Conservation (phyloP, 306 rosid species). For the Cucurbita maxima region DNA sequence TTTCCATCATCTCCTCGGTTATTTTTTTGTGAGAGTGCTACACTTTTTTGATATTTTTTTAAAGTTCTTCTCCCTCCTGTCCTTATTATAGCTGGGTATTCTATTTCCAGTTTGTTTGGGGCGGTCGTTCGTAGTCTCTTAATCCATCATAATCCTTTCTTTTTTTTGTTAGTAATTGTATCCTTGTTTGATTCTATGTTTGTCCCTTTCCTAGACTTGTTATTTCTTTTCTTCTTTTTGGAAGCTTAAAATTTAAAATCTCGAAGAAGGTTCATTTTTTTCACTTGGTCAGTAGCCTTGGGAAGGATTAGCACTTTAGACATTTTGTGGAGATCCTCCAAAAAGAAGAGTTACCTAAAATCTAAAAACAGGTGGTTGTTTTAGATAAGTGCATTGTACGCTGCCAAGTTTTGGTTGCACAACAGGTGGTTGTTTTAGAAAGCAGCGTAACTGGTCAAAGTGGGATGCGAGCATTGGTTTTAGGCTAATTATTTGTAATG, state of each 20-base stretch:
- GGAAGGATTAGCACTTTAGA: neutral
- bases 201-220: neutral
- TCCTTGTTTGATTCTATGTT: neutral
- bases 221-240: neutral
- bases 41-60: neutral
- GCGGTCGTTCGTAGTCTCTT: neutral
- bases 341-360: too few species aligned
- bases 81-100: neutral
- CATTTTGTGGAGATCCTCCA: neutral
- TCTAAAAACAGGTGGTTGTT: too few species aligned
- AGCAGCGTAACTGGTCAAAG: too few species aligned
- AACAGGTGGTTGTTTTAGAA: too few species aligned
- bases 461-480: too few species aligned
- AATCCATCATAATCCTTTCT: neutral
- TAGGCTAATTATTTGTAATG: too few species aligned
- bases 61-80: neutral
- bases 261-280: neutral
- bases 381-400: too few species aligned
- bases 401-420: too few species aligned
- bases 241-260: neutral
- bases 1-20: neutral
- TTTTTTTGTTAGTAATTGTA: neutral
- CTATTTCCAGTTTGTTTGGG: neutral
- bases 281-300: neutral
- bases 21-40: neutral